Conservation (phyloP, 257 asterid species). For the Paulownia fortunei region DNA sequence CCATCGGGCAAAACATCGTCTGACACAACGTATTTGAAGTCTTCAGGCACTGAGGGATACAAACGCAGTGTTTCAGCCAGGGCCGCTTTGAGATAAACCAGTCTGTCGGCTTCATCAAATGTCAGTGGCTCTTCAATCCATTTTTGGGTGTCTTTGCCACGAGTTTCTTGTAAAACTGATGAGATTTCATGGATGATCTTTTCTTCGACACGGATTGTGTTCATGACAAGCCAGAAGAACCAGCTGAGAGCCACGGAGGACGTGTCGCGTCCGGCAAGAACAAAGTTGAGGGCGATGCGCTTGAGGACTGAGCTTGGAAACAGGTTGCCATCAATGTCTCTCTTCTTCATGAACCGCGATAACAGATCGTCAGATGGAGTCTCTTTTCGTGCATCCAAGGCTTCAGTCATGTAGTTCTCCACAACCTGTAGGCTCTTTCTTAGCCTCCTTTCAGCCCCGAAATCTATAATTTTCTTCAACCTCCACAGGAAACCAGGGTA, state of each 20-base stretch:
- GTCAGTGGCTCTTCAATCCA: conserved; percentile 80
- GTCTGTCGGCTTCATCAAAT: conserved; percentile 77
- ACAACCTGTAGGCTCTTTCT: conserved; percentile 59
- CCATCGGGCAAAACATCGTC: conserved; percentile 87
- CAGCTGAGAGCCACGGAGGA: conserved; percentile 92
- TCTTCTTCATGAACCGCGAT: conserved; percentile 78
- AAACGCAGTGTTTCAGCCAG: conserved; percentile 79
- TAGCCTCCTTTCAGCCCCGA: conserved; percentile 65
- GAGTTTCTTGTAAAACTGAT: conserved; percentile 43
- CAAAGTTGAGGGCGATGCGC: conserved; percentile 81
- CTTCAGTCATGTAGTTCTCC: conserved; percentile 77
- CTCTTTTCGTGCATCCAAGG: conserved; percentile 66
- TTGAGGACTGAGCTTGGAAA: conserved; percentile 59
- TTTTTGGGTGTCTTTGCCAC: conserved; percentile 48
- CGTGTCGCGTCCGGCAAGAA: conserved; percentile 87
- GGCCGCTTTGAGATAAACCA: conserved; percentile 74
- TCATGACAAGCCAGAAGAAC: conserved; percentile 87
- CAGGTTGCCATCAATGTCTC: conserved; percentile 60
- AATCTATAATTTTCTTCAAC: conserved; percentile 58
- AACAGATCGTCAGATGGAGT: conserved; percentile 74
- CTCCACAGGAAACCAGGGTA: conserved; percentile 81
- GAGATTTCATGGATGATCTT: conserved; percentile 60
- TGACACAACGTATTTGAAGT: conserved; percentile 69
- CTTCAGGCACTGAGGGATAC: conserved; percentile 87
- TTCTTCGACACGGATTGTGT: conserved; percentile 54